Base-by-base conservation (phyloP, 2,329 filamentous ascomycete species). In the Sporothrix humicola region DNA sequence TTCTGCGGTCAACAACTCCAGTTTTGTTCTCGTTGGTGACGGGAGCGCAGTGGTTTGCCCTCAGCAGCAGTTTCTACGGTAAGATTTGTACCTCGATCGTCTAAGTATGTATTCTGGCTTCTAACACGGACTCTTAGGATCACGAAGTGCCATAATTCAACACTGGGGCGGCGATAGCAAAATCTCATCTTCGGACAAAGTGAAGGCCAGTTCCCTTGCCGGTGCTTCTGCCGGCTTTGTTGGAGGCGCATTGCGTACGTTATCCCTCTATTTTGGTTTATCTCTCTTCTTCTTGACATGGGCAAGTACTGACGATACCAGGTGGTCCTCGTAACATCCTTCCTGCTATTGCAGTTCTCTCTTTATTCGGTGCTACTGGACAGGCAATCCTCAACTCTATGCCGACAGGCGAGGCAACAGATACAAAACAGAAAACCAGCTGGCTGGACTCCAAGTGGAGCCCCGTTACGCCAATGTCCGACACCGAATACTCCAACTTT, bases 21-120 rank as follows among this genome's bases (percentile, higher is more conserved):
- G 86, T 89, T 2, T 82, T 95, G 7, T 95, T 94, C 82, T 91
- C 93, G 0, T 77, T 91, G 13, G 87, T 91, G 52, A 90, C 91
- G 26, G 92, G 93, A 20, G 84, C 93, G 56, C 94, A 97, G 82
- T 97, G 93, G 89, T 93, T 93, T 81, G 87, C 89, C 58, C 86
- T 97, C 54, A 93, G 93, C 50, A 89, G 88, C 65, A 92, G 89
- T 17, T 98, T 91, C 80, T 95, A 91, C 86, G 91, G 92, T 90
- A 84, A 79, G 88, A 82, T 58, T 17, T 26, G 42, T 42, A 71
- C 5, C 6, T 46, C 56, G 12, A 31, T 2, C 50, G 26, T 73
- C 50, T 50, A 15, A 0, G 17, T 20, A 10, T 2, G 5, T 6
- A 13, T 9, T 48, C 48, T 9, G 42, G 42, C 20, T 26, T 37